Evolutionary conservation across 1,284 basidiomycete genomes (phyloP).

Genomic region (Moesziomyces globuligerus): DNA sequence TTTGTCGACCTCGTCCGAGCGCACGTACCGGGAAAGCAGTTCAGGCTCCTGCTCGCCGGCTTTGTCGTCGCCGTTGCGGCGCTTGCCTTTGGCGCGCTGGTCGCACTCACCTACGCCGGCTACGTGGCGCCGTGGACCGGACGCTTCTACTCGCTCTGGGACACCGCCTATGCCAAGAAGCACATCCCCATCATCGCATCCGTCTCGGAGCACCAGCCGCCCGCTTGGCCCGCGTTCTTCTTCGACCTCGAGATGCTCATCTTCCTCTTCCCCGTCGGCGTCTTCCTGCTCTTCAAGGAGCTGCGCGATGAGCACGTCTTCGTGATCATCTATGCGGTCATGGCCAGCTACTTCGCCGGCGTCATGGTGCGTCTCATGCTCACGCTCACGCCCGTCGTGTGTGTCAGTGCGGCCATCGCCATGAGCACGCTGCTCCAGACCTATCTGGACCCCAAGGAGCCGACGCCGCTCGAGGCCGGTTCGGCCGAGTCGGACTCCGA

Average conservation of each 20-base stretch:
- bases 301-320: constrained; percentile 97
- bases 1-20: constrained; percentile 89
- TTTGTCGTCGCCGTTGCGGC: constrained; percentile 79
- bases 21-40: constrained; percentile 91
- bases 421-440: constrained; percentile 87
- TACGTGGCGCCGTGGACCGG: constrained; percentile 99
- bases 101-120: constrained; percentile 86
- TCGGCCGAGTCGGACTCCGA: constrained; percentile 51
- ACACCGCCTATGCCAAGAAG: constrained; percentile 97
- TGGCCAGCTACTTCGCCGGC: constrained; percentile 97
- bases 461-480: constrained; percentile 69
- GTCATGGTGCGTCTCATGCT: constrained; percentile 99
- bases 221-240: constrained; percentile 99
- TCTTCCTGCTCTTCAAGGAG: constrained; percentile 90
- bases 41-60: constrained; percentile 75
- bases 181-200: constrained; percentile 99
- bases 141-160: constrained; percentile 99
- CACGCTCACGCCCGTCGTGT: constrained; percentile 89
- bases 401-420: constrained; percentile 89
- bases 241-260: constrained; percentile 98
- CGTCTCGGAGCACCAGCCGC: constrained; percentile 99
- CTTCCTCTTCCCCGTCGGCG: constrained; percentile 96
- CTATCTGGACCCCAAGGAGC: constrained; percentile 78
- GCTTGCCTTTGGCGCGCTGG: constrained; percentile 69
- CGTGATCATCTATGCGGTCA: constrained; percentile 96